Evolutionary conservation across 1,284 basidiomycete genomes (phyloP).

Genomic region (Rugosomyces carneus): DNA sequence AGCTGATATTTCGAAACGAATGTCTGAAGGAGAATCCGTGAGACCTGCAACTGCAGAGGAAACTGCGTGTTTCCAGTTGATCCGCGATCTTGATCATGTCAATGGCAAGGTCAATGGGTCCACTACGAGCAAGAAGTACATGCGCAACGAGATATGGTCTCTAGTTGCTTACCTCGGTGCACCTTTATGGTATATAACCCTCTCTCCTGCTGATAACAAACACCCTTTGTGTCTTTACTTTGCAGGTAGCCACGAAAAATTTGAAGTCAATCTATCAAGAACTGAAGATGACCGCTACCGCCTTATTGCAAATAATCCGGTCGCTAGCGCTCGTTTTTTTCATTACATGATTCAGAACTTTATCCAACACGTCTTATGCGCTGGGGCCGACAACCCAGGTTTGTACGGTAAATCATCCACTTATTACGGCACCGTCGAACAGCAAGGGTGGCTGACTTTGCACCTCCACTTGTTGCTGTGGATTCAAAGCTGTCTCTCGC

Average conservation of each 20-base stretch:
- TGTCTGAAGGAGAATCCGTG: conserved; percentile 22
- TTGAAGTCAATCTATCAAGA: conserved; percentile 8
- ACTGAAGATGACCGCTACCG: conserved; percentile 8
- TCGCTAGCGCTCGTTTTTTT: conserved; percentile 28
- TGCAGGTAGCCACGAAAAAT: conserved; percentile 17
- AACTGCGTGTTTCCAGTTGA: conserved; percentile 28
- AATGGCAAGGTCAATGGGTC: conserved; percentile 29
- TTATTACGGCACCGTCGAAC: conserved; percentile 16
- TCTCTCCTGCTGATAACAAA: conserved; percentile 25
- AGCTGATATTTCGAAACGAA: conserved; percentile 15
- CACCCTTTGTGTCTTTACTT: conserved; percentile 27
- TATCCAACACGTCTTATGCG: conserved; percentile 23
- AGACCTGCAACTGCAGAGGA: conserved; percentile 26
- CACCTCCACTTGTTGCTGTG: conserved; percentile 28
- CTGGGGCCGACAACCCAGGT: conserved; percentile 15
- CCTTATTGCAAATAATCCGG: conserved; percentile 27
- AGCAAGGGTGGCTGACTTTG: conserved; percentile 24
- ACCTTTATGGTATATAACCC: conserved; percentile 29
- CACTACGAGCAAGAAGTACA: conserved; percentile 26
- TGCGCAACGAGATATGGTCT: conserved; percentile 34
- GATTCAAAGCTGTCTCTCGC: no score
- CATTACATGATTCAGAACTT: conserved; percentile 22
- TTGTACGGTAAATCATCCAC: conserved; percentile 13
- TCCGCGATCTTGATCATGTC: conserved; percentile 31
- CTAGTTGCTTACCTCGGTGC: conserved; percentile 22